A percentile compares a stretch with the other conserved stretches of the same genome.
phyloP scores from a whole-genome alignment of 2,329 filamentous ascomycete genomes.

The Plenodomus biglobosus region DNA sequence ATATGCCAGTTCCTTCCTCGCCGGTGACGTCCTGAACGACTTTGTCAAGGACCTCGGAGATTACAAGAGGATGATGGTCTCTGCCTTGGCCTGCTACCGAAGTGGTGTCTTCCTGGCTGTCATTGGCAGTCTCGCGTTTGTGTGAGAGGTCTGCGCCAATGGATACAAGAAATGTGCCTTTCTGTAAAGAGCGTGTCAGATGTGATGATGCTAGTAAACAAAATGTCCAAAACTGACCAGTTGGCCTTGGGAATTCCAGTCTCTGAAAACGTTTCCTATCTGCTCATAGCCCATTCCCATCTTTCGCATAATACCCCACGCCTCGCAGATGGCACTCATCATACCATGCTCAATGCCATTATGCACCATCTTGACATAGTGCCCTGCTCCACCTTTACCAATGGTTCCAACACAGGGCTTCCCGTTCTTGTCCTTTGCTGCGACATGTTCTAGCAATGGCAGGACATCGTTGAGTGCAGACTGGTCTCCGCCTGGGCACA shows the following conservation, averaged over 20 bases:
- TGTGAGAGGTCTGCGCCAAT: conserved; percentile 65
- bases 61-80: conserved; percentile 49
- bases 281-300: conserved; percentile 62
- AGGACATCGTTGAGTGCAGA: conserved; percentile 60
- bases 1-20: conserved; percentile 67
- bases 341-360: conserved; percentile 75
- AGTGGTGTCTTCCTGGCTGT: conserved; percentile 26
- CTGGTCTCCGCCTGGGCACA: conserved; percentile 65
- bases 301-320: conserved; percentile 64
- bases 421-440: conserved; percentile 63
- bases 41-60: conserved; percentile 67
- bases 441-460: conserved; percentile 62
- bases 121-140: conserved; percentile 46
- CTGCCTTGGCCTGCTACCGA: neutral
- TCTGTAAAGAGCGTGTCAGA: conserved; percentile 22
- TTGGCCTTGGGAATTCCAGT: conserved; percentile 63
- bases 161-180: conserved; percentile 62
- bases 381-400: conserved; percentile 65
- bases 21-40: conserved; percentile 69
- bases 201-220: neutral
- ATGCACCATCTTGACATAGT: conserved; percentile 77
- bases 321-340: conserved; percentile 65
- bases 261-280: conserved; percentile 60
- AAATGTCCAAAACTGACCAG: conserved; percentile 46
- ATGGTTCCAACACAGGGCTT: conserved; percentile 62